Conservation (phyloP, 2,329 filamentous ascomycete species). For the Fusarium torulosum region DNA sequence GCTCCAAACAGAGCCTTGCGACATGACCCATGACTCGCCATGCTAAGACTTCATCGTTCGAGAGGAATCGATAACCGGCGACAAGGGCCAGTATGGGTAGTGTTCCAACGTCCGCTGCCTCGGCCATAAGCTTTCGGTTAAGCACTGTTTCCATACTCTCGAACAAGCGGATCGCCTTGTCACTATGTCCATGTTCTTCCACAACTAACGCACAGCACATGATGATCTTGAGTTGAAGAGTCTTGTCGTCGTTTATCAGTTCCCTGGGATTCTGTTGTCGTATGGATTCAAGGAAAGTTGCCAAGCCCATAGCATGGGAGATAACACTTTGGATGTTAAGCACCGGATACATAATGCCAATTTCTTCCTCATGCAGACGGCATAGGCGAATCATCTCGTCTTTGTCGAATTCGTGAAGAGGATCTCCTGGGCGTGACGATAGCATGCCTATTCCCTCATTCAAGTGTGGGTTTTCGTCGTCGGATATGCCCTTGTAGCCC, state of each 20-base stretch:
- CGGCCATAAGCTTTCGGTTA: slow-evolving; percentile 73
- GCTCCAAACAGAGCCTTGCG: slow-evolving; percentile 80
- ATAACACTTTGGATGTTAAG: slow-evolving; percentile 79
- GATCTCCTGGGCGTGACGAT: slow-evolving; percentile 68
- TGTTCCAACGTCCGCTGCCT: slow-evolving; percentile 60
- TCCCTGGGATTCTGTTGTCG: slow-evolving; percentile 53
- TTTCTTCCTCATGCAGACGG: slow-evolving; percentile 86
- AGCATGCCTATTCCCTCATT: slow-evolving; percentile 40
- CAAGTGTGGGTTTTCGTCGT: slow-evolving; percentile 68
- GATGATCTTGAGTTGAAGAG: slow-evolving; percentile 84
- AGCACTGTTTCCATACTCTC: slow-evolving; percentile 79
- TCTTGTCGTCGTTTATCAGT: slow-evolving; percentile 63
- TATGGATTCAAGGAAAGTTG: slow-evolving; percentile 75
- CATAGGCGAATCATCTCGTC: slow-evolving; percentile 86
- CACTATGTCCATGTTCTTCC: slow-evolving; percentile 83
- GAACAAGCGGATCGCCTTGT: slow-evolving; percentile 78
- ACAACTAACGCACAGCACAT: slow-evolving; percentile 82
- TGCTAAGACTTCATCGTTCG: slow-evolving; percentile 85
- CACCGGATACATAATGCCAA: slow-evolving; percentile 92
- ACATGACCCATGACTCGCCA: slow-evolving; percentile 91
- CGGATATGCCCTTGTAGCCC: slow-evolving; percentile 79
- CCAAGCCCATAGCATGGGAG: slow-evolving; percentile 76
- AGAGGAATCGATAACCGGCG: slow-evolving; percentile 82
- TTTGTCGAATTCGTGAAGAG: slow-evolving; percentile 81
- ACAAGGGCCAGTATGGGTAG: slow-evolving; percentile 66